A percentile compares a stretch with the other conserved stretches of the same genome.
phyloP scores from a whole-genome alignment of 208 protist species.

The Crithidia expoeki region DNA sequence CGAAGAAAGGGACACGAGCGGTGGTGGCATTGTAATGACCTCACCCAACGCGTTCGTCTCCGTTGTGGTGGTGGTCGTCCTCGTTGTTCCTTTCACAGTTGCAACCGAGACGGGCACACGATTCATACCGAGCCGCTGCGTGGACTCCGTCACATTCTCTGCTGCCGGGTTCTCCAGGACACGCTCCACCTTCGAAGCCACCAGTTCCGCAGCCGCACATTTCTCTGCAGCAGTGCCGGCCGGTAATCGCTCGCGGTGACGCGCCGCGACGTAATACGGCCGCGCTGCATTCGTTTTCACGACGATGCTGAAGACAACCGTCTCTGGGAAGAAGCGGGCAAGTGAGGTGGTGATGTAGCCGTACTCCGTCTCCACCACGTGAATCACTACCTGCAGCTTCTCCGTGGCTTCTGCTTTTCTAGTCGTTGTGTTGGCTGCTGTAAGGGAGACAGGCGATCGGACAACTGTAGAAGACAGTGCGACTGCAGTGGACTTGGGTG shows the following conservation, averaged over 20 bases:
- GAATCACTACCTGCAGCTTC: slow-evolving; percentile 10
- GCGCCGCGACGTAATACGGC: neutral
- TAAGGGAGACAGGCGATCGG: too few relatives aligned
- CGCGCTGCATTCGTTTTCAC: neutral
- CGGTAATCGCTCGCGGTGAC: neutral
- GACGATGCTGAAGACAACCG: slow-evolving; percentile 24
- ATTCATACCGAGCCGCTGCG: slow-evolving; percentile 4
- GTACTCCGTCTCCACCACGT: slow-evolving; percentile 18
- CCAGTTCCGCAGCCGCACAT: neutral
- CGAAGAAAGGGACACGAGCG: neutral
- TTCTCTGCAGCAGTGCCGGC: neutral
- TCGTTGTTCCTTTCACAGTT: neutral
- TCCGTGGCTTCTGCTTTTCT: neutral
- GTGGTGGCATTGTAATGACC: neutral
- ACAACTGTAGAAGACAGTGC: too few relatives aligned
- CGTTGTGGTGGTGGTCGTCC: neutral
- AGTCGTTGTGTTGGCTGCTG: neutral
- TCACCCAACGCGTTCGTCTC: neutral
- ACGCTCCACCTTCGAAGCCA: slow-evolving; percentile 15
- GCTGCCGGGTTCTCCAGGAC: slow-evolving; percentile 10
- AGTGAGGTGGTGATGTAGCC: slow-evolving; percentile 33
- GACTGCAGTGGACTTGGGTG: neutral
- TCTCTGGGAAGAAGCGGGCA: slow-evolving; percentile 8
- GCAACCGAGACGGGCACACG: neutral
- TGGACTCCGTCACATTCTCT: slow-evolving; percentile 5